Base-by-base conservation (phyloP, 192 early-diverging fungal species). In the Entomortierella beljakovae region DNA sequence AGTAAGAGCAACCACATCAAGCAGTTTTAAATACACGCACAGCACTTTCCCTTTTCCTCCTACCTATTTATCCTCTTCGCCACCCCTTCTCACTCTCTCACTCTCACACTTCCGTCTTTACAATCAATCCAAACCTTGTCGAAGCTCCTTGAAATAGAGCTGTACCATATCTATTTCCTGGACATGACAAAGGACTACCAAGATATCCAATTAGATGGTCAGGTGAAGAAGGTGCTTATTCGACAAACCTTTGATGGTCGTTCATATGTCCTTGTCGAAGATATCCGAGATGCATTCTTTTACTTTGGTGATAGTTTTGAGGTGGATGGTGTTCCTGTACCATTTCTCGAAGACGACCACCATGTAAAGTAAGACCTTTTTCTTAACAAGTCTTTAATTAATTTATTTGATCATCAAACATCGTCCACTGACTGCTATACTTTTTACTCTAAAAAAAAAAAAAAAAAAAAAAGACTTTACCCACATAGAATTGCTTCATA, bases 341-440 rank as follows among this genome's bases (percentile, higher is more conserved):
- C 74, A 2, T 79, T 58, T 25, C 74, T 79, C 26, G 66, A 70
- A 31, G 43, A 79, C 42, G 53, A 64, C 22, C 32, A 52, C 31
- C 61, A 53, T 29, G 60, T 63, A 35, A 57, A 61, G 61, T 42
- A 40, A 43, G 68, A 61, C 13, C 20, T 46, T 46, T 20, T 11
- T 20, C 15, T 11, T 11, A 46, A 4, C 43, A 15, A 4, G 3
- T 20, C 37, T 38, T 8, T 8, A 38, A n/a, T n/a, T n/a, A n/a
- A n/a, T n/a, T n/a, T n/a, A n/a, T n/a, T n/a, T n/a, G n/a, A n/a
- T n/a, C n/a, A n/a, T n/a, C n/a, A n/a, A n/a, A n/a, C n/a, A 43
- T 43, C 18, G 42, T 18, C 42, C 9, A 43, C 42, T 13, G 18
- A 43, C 42, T 18, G 42, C 42, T 18, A 13, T 13, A 43, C 42